Evolutionary conservation across 805 yeast species (phyloP), one percentile per base, ranked within the genome.

Genomic region (Torulaspora delbrueckii): DNA sequence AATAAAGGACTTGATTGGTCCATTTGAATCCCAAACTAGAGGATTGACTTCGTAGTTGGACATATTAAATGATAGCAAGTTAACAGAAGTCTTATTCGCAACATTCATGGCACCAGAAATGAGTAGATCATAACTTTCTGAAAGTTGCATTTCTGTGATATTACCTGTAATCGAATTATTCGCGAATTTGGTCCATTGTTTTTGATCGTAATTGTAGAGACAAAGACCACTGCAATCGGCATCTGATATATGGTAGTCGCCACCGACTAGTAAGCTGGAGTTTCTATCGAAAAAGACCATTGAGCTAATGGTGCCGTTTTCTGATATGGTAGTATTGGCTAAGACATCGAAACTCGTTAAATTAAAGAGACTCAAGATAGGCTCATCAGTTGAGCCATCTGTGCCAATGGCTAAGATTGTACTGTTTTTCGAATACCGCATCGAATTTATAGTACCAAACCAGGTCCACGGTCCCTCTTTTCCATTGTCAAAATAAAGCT

Each of bases 211-310:
- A 55, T 82, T 82, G 59, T 77, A 86, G 28, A 82, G 66, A 61
- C 96, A 89, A 30, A 90, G 63, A 1, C 78, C 74, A 2, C 70
- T 62, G 64, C 96, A 89, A 22, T 67, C 63, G 26, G 75, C 65
- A 4, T 77, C 67, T 0, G 84, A 82, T 1, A 85, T 81, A 16
- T 70, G 60, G 59, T 86, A 88, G 35, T 75, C 71, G 19, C 97
- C 96, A 32, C 85, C 96, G 9, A 86, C 70, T 23, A 88, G 65
- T 14, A 70, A 55, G 1, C 74, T 67, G 6, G 66, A 43, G 24
- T 71, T 68, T 24, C 63, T 66, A 19, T 68, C 69, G 26, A 74
- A 71, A 27, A 68, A 67, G 13, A 73, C 51, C 42, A 77, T 62
- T 1, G 77, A 62, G 10, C 70, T 69, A 10, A 80, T 72, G 6